Conservation (phyloP, 2,329 filamentous ascomycete genomes). For the Penicillium sp. region DNA sequence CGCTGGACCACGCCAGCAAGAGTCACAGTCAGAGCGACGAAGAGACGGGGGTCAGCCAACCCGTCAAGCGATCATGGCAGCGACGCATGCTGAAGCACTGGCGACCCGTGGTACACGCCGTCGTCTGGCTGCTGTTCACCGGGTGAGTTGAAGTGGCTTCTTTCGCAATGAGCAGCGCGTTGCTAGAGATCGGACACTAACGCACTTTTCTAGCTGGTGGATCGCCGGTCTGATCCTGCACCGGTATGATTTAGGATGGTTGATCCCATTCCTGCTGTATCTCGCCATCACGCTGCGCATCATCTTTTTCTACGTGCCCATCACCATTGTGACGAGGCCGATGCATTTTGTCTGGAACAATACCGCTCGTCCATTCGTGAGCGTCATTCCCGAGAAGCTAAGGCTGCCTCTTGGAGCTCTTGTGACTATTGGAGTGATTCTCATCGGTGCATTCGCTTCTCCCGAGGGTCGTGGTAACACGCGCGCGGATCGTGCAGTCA, state of each 20-base stretch:
- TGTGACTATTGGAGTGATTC: constrained; percentile 64
- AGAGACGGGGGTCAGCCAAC: constrained; percentile 37
- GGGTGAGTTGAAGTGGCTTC: constrained; percentile 43
- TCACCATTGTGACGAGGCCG: constrained; percentile 61
- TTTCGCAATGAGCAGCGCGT: neutral
- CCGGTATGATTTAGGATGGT: constrained; percentile 69
- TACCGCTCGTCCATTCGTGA: constrained; percentile 56
- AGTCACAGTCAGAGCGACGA: constrained; percentile 32
- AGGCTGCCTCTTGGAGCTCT: constrained; percentile 60
- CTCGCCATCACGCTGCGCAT: constrained; percentile 69
- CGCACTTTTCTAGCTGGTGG: constrained; percentile 58
- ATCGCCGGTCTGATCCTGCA: constrained; percentile 70
- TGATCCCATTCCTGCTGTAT: constrained; percentile 79
- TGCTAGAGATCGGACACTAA: constrained; percentile 9
- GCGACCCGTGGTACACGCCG: constrained; percentile 43
- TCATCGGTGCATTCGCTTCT: constrained; percentile 73
- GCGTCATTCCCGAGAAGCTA: constrained; percentile 62
- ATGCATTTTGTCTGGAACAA: constrained; percentile 65
- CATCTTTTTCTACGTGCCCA: constrained; percentile 68
- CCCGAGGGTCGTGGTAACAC: constrained; percentile 70
- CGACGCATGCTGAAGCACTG: constrained; percentile 27
- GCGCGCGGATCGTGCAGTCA: constrained; percentile 72
- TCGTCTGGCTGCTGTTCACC: constrained; percentile 50
- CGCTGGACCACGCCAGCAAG: constrained; percentile 38
- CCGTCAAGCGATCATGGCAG: constrained; percentile 26